Base-by-base conservation (phyloP, 345 rosid genomes). In the Conringia planisiliqua region DNA sequence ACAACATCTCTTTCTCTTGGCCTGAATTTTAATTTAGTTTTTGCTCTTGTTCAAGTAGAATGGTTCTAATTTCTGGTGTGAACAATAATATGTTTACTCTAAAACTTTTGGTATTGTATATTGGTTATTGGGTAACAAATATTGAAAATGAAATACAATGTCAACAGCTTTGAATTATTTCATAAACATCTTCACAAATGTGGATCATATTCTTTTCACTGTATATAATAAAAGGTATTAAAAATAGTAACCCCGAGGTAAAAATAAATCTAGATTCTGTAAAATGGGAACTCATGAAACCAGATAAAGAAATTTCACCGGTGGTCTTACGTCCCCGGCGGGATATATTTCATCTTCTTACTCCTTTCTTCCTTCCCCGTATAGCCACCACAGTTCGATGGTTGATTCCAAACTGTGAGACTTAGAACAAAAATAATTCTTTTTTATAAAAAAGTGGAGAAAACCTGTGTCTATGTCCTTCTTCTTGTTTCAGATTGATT, bases 151-250 rank as follows among this genome's bases (percentile, higher is more conserved):
- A 67, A 67, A 47, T 46, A 27, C n/a, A 16, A 65, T 7, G 11
- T 47, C 42, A 46, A 46, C 38, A 44, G 11, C 27, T 18, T 32
- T 10, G 62, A 71, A 83, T 91, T 89, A 86, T 89, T 85, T 82
- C 81, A 85, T 83, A 84, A 86, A 82, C 84, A 83, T 82, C 88
- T 86, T 84, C 84, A 82, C 85, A 87, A 81, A 82, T 85, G 79
- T 76, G 78, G 68, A 64, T 75, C 75, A 76, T 64, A 71, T 71
- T 58, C 48, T 71, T 77, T 77, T 71, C 62, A 48, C 33, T 33
- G 81, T 78, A 78, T 72, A 72, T 59, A 59, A 66, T 54, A 68
- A 29, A 62, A 38, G 36, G 55, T 46, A 20, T 4, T 65, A 57
- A 56, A n/a, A 35, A 70, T 46, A 59, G 57, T 70, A 71, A 58